phyloP scores from a whole-genome alignment of 2,329 filamentous ascomycete species.

The Venturia asperata region DNA sequence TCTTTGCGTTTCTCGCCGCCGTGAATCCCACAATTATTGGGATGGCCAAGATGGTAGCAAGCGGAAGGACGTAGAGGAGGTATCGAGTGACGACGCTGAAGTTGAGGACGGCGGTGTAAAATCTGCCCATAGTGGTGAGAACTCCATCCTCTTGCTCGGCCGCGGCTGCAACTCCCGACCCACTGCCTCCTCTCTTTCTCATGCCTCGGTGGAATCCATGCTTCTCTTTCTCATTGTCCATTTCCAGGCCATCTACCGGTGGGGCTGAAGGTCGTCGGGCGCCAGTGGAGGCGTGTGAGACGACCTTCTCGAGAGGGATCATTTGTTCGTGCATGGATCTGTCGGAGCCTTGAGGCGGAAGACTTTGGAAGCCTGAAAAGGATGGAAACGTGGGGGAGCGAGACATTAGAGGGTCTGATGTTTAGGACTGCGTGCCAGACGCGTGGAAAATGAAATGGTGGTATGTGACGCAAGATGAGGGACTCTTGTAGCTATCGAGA shows the following conservation, averaged over 20 bases:
- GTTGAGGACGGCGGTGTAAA: slow-evolving; percentile 55
- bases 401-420: not conserved
- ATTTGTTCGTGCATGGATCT: slow-evolving; percentile 5
- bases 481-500: not conserved
- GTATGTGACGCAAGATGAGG: slow-evolving; percentile 1
- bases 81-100: slow-evolving; percentile 58
- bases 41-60: slow-evolving; percentile 52
- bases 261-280: slow-evolving; percentile 14
- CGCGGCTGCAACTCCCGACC: not conserved
- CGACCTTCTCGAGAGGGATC: slow-evolving; percentile 53
- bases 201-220: slow-evolving; percentile 32
- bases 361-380: slow-evolving; percentile 2
- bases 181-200: slow-evolving; percentile 20
- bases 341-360: not conserved
- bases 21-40: slow-evolving; percentile 58
- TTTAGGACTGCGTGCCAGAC: slow-evolving; percentile 3
- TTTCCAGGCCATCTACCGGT: slow-evolving; percentile 20
- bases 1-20: slow-evolving; percentile 39
- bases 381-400: not conserved
- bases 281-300: slow-evolving; percentile 36
- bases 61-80: slow-evolving; percentile 54
- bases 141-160: slow-evolving; percentile 26
- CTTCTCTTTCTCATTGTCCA: slow-evolving; percentile 34
- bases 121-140: slow-evolving; percentile 48
- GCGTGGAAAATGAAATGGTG: not conserved